phyloP scores from a whole-genome alignment of 2,329 filamentous ascomycete species.

The Triangularia verruculosa region DNA sequence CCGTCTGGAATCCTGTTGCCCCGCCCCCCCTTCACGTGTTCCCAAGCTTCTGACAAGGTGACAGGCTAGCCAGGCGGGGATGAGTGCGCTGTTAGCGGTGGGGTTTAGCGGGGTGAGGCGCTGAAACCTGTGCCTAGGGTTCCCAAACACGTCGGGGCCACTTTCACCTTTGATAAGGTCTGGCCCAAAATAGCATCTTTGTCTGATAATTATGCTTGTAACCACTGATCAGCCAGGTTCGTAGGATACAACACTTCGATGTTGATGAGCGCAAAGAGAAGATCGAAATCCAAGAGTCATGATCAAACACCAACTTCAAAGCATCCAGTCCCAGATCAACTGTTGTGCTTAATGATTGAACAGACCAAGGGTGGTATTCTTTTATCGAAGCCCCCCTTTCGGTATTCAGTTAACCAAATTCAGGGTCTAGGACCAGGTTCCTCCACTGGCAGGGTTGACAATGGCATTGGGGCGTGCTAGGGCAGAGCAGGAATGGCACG shows the following conservation, averaged over 20 bases:
- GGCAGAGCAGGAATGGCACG: background rate
- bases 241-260: too few species aligned
- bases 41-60: background rate
- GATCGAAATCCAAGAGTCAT: too few species aligned
- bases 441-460: background rate
- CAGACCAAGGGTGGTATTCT: background rate
- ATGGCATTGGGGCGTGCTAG: background rate
- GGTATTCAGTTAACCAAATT: background rate
- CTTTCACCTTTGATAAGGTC: background rate
- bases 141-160: background rate
- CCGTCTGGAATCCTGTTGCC: conserved; percentile 6
- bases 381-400: background rate
- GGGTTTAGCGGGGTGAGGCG: background rate
- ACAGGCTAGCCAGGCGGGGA: background rate
- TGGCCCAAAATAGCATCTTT: background rate
- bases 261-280: too few species aligned
- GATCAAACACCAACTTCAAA: too few species aligned
- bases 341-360: too few species aligned
- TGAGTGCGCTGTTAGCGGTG: background rate
- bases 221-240: background rate
- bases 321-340: too few species aligned
- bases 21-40: conserved; percentile 8
- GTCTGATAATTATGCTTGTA: background rate
- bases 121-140: background rate
- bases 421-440: background rate